These are phyloP conservation scores for Fusarium foetens DNA, from an alignment of 2,329 filamentous ascomycete genomes.

Conservation along the genomic window DNA sequence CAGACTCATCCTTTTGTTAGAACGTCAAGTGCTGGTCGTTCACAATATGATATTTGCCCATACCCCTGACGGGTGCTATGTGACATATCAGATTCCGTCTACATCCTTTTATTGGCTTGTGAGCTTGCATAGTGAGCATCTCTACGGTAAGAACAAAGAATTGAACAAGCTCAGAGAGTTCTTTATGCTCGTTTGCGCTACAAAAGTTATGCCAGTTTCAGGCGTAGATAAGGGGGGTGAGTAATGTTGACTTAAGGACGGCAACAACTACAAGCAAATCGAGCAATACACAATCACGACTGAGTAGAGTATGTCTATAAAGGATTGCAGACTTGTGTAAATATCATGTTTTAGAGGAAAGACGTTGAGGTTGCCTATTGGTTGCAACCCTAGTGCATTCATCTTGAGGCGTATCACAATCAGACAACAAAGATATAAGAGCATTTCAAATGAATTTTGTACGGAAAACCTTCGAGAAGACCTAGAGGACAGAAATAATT, in stretches of 20 bases:
- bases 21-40: background rate
- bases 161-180: fast-evolving
- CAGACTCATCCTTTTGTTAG: background rate
- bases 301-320: fast-evolving
- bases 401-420: slow-evolving; percentile 2
- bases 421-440: slow-evolving; percentile 17
- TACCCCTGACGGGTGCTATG: background rate
- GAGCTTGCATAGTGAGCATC: background rate
- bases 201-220: background rate
- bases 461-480: slow-evolving; percentile 47
- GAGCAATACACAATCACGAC: background rate
- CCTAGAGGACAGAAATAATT: slow-evolving; percentile 46
- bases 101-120: background rate
- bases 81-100: slow-evolving; percentile 9
- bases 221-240: background rate
- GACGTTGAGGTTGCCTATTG: background rate
- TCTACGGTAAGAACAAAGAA: background rate
- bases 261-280: background rate
- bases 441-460: slow-evolving; percentile 47
- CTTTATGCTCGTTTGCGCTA: too few relatives aligned
- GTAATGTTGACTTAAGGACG: background rate
- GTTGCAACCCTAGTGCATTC: background rate
- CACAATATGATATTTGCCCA: background rate
- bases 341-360: background rate
- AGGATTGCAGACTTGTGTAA: too few relatives aligned